phyloP scores from a whole-genome alignment of 495 filamentous ascomycete genomes.

The Letharia lupina region DNA sequence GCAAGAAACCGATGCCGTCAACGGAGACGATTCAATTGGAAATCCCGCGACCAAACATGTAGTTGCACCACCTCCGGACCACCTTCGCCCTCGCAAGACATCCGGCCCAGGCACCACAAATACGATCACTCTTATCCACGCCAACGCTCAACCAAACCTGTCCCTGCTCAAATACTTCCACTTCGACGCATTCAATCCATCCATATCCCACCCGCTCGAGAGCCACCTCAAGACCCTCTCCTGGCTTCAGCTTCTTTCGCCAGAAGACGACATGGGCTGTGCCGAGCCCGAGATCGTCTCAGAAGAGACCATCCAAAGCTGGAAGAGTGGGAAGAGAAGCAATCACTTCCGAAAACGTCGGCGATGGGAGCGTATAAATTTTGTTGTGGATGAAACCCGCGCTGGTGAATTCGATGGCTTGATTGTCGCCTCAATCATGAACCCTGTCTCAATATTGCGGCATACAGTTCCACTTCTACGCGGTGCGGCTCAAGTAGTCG shows the following conservation, averaged over 20 bases:
- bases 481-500: constrained; percentile 74
- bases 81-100: constrained; percentile 5
- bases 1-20: constrained; percentile 16
- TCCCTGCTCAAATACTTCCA: constrained; percentile 77
- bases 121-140: constrained; percentile 79
- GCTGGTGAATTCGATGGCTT: constrained; percentile 75
- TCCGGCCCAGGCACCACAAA: constrained; percentile 50
- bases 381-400: constrained; percentile 62
- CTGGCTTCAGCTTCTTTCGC: constrained; percentile 82
- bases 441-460: constrained; percentile 64
- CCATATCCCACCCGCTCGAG: constrained; percentile 66
- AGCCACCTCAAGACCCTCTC: constrained; percentile 73
- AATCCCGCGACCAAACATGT: constrained; percentile 3
- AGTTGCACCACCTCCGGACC: neutral
- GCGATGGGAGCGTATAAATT: constrained; percentile 60
- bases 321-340: constrained; percentile 70
- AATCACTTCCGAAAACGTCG: constrained; percentile 78
- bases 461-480: constrained; percentile 67
- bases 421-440: constrained; percentile 71
- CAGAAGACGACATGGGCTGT: constrained; percentile 62
- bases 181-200: constrained; percentile 62
- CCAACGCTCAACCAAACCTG: constrained; percentile 84
- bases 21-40: constrained; percentile 7
- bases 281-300: constrained; percentile 46
- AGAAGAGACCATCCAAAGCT: constrained; percentile 45